Evolutionary conservation across 306 rosid genomes (phyloP), one percentile per base, ranked within the genome.

Genomic region (Ormosia emarginata): DNA sequence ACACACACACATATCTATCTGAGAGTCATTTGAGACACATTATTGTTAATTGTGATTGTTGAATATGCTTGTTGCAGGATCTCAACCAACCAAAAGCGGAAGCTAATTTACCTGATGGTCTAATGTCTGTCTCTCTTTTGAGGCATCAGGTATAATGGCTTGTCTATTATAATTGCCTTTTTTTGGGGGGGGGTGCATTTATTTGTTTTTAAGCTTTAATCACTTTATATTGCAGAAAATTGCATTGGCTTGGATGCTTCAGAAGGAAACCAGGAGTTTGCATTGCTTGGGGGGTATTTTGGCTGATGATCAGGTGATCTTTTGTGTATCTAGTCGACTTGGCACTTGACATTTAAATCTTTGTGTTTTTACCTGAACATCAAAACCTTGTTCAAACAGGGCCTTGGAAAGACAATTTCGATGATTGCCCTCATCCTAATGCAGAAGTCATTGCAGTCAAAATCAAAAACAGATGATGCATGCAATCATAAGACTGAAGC

Each of bases 261-360:
- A 91, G 88, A 95, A 92, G 89, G 99, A 95, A 89, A 95, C 82
- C 68, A 91, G 89, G 87, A 95, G 94, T 90, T 85, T 92, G 88
- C 98, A 93, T 89, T 95, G 99, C 87, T 81, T 90, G 86, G 99
- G 99, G 77, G 99, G 99, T 76, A 93, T 95, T 80, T 87, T 95
- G 87, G 99, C 98, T 74, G 99, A 95, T 90, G 99, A 95, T 76
- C 99, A 95, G 97, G 99, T 93, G 57, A 83, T 67, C 76, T 62
- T 65, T 78, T 32, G 11, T 37, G 41, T 69, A 15, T 81, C 67
- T 55, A 39, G 3, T 77, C 29, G 74, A 62, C 36, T 65, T 64
- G 47, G 12, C 14, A 43, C 64, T 80, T 74, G 79, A 52, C 14
- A 18, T 58, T 78, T 52, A 41, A 32, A 11, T 83, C 44, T n/a